Evolutionary conservation across 192 early-diverging fungal genomes (phyloP).

Genomic region (Gonapodya prolifera): DNA sequence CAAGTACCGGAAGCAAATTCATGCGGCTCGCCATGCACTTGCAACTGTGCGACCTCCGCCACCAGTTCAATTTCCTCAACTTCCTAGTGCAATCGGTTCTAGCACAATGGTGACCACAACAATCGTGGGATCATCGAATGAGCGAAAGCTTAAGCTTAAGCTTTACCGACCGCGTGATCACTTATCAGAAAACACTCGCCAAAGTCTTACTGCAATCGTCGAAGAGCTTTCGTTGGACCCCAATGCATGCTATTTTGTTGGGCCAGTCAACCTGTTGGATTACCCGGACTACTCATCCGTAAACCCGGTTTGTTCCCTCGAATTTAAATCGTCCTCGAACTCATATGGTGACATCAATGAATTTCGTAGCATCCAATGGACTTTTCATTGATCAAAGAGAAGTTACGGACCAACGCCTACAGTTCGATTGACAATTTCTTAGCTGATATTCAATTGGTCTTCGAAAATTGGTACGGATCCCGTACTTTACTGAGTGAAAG

Average conservation of each 20-base stretch:
- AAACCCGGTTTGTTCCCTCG: neutral
- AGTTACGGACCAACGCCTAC: neutral
- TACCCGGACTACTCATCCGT: neutral
- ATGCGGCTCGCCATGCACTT: neutral
- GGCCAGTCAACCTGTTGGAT: neutral
- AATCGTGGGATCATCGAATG: neutral
- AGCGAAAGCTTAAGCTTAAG: neutral
- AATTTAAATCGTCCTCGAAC: neutral
- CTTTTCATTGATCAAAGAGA: neutral
- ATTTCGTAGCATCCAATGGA: neutral
- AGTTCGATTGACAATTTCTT: neutral
- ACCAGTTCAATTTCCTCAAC: neutral
- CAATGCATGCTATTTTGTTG: neutral
- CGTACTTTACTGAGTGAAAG: neutral
- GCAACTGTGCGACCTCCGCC: neutral
- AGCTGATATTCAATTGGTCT: neutral
- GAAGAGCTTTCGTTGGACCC: neutral
- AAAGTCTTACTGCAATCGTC: neutral
- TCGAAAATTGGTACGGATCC: neutral
- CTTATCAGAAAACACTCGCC: neutral
- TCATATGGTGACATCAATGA: too few relatives aligned
- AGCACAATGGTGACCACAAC: neutral
- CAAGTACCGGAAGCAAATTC: neutral
- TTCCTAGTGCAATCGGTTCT: too few relatives aligned
- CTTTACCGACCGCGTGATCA: neutral